phyloP scores from a whole-genome alignment of 2,329 filamentous ascomycete species.

The Cytospora chrysosperma region DNA sequence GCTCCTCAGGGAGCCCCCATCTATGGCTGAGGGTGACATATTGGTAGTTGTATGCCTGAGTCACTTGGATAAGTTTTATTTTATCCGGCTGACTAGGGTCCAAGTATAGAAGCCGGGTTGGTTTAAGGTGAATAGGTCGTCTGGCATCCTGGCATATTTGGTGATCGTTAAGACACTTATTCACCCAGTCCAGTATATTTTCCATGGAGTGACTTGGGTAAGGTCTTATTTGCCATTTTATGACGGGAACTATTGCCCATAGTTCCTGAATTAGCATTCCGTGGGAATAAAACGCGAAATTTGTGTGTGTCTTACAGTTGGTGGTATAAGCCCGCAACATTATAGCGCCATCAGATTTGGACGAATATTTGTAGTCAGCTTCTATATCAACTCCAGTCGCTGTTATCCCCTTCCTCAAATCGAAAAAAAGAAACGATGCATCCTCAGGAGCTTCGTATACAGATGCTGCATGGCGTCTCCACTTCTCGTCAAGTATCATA shows the following conservation, averaged over 20 bases:
- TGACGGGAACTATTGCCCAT: not conserved
- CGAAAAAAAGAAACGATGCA: no score
- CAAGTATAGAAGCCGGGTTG: not conserved
- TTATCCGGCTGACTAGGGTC: not conserved
- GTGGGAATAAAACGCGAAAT: not conserved
- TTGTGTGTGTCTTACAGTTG: not conserved
- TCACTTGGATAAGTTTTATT: not conserved
- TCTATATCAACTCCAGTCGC: not conserved
- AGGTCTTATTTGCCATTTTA: not conserved
- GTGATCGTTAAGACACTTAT: not conserved
- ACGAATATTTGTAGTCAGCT: not conserved
- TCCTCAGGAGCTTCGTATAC: not conserved
- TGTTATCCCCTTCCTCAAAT: not conserved
- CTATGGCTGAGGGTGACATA: slow-evolving; percentile 6
- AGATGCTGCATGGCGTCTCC: not conserved
- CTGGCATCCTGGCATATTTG: not conserved
- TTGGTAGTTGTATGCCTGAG: not conserved
- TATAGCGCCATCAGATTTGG: no score
- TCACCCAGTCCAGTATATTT: not conserved
- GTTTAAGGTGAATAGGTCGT: not conserved
- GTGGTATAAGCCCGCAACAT: no score
- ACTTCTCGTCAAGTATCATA: not conserved
- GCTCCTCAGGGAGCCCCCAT: slow-evolving; percentile 4
- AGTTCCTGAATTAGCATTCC: not conserved
- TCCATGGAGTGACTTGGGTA: not conserved